Evolutionary conservation across 495 filamentous ascomycete genomes (phyloP), one percentile per base, ranked within the genome.

Genomic region (Immersiella caudata): DNA sequence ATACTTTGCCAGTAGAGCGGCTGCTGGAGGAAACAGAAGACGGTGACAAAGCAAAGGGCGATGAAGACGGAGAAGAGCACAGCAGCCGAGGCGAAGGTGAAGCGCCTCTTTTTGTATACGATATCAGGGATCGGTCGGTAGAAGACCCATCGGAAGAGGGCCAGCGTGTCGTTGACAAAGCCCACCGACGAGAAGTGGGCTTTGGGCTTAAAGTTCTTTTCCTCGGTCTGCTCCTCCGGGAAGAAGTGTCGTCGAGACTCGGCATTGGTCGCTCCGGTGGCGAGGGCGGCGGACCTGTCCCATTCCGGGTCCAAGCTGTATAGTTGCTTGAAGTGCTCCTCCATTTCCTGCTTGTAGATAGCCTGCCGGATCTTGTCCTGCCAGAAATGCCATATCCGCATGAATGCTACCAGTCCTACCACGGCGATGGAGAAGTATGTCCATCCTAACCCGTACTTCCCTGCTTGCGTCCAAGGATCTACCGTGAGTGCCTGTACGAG

Each of bases 391-490:
- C 91, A 96, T 75, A 89, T 86, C 67, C 92, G 86, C 72, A 93
- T 79, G 14, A 87, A 72, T 3, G 86, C 76, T 11, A 92, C 84
- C 63, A 88, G 65, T 50, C 86, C 81, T 65, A 93, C 79, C 54
- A 97, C 72, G 61, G 91, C 86, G 26, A 96, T 73, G 54, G 89
- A 87, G 70, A 96, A 95, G 75, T 94, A 97, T 3, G 93, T 90
- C 88, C 91, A 95, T 36, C 90, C 92, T 63, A 92, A 77, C n/a
- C 83, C 91, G 78, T 96, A 96, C 80, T 96, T 94, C 14, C 90
- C 91, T n/a, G 91, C 87, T 74, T 91, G 74, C 12, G 74, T 81
- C 90, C 90, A 97, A 56, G 93, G 90, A 79, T 96, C 93, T 75
- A 89, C 79, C 18, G 88, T 89, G 73, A 86, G 86, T 27, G 93